Conservation (phyloP, 2,329 filamentous ascomycete species). For the Fusarium poae region DNA sequence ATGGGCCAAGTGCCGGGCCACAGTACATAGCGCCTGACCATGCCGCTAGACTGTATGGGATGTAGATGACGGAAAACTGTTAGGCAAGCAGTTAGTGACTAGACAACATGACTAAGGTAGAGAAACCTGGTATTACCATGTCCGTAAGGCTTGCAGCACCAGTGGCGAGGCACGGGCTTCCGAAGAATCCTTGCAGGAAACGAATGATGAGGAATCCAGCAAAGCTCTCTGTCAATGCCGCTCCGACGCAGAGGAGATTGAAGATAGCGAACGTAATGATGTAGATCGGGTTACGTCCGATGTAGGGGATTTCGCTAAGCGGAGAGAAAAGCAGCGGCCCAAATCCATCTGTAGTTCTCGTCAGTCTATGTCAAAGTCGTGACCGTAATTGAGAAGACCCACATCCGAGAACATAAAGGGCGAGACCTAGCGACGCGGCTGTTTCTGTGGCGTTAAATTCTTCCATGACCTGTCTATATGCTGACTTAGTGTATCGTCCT, state of each 20-base stretch:
- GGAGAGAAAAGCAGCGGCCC: constrained; percentile 76
- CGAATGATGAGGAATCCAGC: constrained; percentile 72
- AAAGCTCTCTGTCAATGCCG: constrained; percentile 72
- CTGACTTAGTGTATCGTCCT: not conserved
- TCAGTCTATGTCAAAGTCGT: not conserved
- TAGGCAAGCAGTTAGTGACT: not conserved
- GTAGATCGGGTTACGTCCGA: constrained; percentile 77
- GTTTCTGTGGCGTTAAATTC: constrained; percentile 65
- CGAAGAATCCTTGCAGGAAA: constrained; percentile 75
- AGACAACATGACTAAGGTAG: not conserved
- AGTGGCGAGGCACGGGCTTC: constrained; percentile 73
- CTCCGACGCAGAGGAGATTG: constrained; percentile 73
- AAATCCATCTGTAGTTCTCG: constrained; percentile 60
- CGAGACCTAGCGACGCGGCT: constrained; percentile 68
- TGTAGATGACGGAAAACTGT: not conserved
- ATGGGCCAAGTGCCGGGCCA: not conserved
- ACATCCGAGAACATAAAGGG: constrained; percentile 72
- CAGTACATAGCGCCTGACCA: constrained; percentile 25
- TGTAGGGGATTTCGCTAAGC: constrained; percentile 72
- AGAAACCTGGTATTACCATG: constrained; percentile 47
- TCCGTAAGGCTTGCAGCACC: constrained; percentile 65
- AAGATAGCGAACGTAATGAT: constrained; percentile 76
- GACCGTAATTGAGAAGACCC: not conserved
- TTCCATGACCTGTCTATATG: constrained; percentile 49
- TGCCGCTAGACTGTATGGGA: constrained; percentile 60